Evolutionary conservation across 192 early-diverging fungal species (phyloP).

Genomic region (Mortierella alpina): DNA sequence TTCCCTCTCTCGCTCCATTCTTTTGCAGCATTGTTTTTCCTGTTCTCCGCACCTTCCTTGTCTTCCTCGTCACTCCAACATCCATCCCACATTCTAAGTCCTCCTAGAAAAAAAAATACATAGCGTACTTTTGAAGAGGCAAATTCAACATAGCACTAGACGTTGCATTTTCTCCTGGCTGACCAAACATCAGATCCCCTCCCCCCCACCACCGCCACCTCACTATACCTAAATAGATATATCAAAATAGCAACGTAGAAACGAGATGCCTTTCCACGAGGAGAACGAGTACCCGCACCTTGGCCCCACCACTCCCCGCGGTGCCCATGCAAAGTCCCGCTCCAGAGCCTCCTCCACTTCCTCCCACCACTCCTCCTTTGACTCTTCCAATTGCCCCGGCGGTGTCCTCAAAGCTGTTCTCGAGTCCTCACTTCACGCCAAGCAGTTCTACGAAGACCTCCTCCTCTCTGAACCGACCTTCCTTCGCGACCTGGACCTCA

Average conservation of each 20-base stretch:
- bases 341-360: not conserved
- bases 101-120: too few relatives aligned
- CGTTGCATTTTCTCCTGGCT: too few relatives aligned
- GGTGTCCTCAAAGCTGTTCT: slow-evolving; percentile 12
- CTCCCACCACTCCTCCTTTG: not conserved
- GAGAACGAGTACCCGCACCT: slow-evolving; percentile 11
- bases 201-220: too few relatives aligned
- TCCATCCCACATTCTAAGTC: too few relatives aligned
- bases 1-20: not conserved
- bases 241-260: not conserved
- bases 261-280: slow-evolving; percentile 6
- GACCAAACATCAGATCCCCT: too few relatives aligned
- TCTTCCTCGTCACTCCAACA: too few relatives aligned
- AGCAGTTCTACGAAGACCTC: slow-evolving; percentile 10
- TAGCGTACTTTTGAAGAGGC: too few relatives aligned
- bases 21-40: too few relatives aligned
- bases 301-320: not conserved
- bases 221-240: too few relatives aligned
- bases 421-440: not conserved
- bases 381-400: not conserved
- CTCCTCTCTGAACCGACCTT: slow-evolving; percentile 4
- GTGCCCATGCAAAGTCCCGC: not conserved
- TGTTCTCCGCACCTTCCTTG: too few relatives aligned
- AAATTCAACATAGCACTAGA: too few relatives aligned
- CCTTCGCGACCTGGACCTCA: slow-evolving; percentile 12